Percentiles rank a stretch among this genome's conserved stretches.
These are phyloP conservation scores for Ensete glaucum DNA, from an alignment of 176 grass and related monocot species.

Conservation along the genomic window DNA sequence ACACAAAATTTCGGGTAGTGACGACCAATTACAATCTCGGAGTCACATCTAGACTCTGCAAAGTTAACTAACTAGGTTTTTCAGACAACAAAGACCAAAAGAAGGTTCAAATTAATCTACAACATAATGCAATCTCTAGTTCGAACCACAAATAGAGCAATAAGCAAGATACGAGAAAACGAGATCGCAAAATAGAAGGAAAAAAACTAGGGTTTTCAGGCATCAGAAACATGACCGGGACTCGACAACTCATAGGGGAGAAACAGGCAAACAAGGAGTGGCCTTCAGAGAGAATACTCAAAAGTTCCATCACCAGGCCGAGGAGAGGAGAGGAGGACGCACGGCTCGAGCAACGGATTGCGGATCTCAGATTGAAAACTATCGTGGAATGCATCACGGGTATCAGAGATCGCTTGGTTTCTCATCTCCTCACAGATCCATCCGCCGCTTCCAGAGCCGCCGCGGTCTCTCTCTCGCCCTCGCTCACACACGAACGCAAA, in stretches of 20 bases:
- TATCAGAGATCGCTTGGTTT: not conserved
- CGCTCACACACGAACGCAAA: too few species aligned
- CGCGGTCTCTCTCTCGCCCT: not conserved
- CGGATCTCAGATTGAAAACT: not conserved
- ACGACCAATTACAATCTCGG: too few species aligned
- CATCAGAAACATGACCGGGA: not conserved
- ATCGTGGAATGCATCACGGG: not conserved
- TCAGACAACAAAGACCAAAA: too few species aligned
- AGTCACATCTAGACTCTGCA: too few species aligned
- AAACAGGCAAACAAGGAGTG: not conserved
- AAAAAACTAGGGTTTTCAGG: not conserved
- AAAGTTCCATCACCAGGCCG: not conserved
- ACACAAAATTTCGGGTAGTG: too few species aligned
- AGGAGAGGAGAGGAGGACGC: not conserved
- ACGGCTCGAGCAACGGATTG: not conserved
- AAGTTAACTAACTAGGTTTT: too few species aligned
- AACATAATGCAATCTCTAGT: too few species aligned
- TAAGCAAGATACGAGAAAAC: too few species aligned
- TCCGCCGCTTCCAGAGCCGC: not conserved
- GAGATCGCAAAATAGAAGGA: too few species aligned
- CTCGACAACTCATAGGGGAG: not conserved
- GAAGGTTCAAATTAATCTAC: too few species aligned
- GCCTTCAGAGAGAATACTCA: not conserved
- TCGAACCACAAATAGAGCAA: too few species aligned
- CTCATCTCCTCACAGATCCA: not conserved